These are phyloP conservation scores for Pichia occidentalis DNA, from an alignment of 805 yeast genomes.

Conservation along the genomic window DNA sequence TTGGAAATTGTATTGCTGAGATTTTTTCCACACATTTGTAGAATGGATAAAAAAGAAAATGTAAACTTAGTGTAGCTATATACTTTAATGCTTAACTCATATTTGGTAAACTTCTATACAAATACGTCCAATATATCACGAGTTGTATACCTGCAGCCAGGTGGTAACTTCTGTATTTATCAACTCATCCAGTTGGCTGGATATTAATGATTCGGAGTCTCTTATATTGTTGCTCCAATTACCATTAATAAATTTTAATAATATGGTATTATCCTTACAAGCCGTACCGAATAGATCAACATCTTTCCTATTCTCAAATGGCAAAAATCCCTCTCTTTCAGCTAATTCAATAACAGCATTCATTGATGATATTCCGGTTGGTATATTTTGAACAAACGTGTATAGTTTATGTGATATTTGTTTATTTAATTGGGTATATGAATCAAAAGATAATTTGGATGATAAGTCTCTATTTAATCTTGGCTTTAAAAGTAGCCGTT, in stretches of 20 bases:
- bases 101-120: not conserved
- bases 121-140: not conserved
- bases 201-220: no score
- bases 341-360: slow-evolving; percentile 25
- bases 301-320: slow-evolving; percentile 11
- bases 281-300: slow-evolving; percentile 8
- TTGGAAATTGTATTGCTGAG: slow-evolving; percentile 14
- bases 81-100: not conserved
- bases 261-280: slow-evolving; percentile 4
- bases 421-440: slow-evolving; percentile 56
- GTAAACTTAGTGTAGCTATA: not conserved
- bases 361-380: slow-evolving; percentile 20
- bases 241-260: slow-evolving; percentile 6
- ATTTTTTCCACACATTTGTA: slow-evolving; percentile 9
- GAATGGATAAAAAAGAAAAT: not conserved
- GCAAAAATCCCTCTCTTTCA: slow-evolving; percentile 23
- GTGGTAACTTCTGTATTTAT: slow-evolving; percentile 2
- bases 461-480: slow-evolving; percentile 33
- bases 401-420: slow-evolving; percentile 56
- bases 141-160: not conserved
- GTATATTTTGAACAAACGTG: slow-evolving; percentile 18
- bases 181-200: slow-evolving; percentile 1
- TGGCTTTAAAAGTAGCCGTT: slow-evolving; percentile 47
- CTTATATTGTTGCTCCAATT: slow-evolving; percentile 4
- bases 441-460: slow-evolving; percentile 18